Conservation (phyloP, 768 basidiomycete species). For the Lepiota brunneoincarnata region DNA sequence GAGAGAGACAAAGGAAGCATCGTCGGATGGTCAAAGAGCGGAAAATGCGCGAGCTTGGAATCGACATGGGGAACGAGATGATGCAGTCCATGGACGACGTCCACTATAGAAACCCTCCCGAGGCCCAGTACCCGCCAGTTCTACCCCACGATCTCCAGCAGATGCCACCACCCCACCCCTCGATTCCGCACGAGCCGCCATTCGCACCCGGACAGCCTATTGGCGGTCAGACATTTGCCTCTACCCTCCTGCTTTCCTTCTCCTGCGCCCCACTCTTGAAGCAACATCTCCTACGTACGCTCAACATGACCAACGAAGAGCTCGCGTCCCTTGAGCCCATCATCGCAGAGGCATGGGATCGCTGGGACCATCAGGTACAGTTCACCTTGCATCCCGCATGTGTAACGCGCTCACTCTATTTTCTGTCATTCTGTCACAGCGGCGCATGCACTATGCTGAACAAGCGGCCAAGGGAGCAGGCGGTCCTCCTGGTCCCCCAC, state of each 20-base stretch:
- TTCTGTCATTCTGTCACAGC: slow-evolving; percentile 22
- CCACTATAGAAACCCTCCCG: slow-evolving; percentile 55
- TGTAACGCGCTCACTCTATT: slow-evolving; percentile 11
- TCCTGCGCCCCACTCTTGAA: slow-evolving; percentile 73
- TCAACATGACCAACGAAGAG: slow-evolving; percentile 78
- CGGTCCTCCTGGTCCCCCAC: slow-evolving; percentile 22
- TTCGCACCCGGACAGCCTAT: slow-evolving; percentile 56
- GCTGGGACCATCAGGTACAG: slow-evolving; percentile 78
- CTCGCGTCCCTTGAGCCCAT: slow-evolving; percentile 74
- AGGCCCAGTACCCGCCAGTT: slow-evolving; percentile 43
- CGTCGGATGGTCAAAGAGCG: slow-evolving; percentile 74
- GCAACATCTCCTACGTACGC: slow-evolving; percentile 67
- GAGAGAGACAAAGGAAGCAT: slow-evolving; percentile 83
- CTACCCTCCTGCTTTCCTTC: slow-evolving; percentile 72
- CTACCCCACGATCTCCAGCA: slow-evolving; percentile 40
- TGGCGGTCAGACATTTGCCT: slow-evolving; percentile 78
- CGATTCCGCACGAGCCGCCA: slow-evolving; percentile 48
- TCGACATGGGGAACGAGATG: slow-evolving; percentile 79
- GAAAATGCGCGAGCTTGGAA: slow-evolving; percentile 78
- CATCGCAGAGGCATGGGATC: slow-evolving; percentile 83
- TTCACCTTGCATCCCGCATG: slow-evolving; percentile 1
- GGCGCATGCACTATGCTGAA: slow-evolving; percentile 41
- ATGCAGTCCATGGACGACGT: slow-evolving; percentile 63
- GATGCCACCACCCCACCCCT: slow-evolving; percentile 31
- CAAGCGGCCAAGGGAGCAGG: slow-evolving; percentile 30